Conservation (phyloP, 2,329 filamentous ascomycete genomes). For the Pseudogymnoascus sp. region DNA sequence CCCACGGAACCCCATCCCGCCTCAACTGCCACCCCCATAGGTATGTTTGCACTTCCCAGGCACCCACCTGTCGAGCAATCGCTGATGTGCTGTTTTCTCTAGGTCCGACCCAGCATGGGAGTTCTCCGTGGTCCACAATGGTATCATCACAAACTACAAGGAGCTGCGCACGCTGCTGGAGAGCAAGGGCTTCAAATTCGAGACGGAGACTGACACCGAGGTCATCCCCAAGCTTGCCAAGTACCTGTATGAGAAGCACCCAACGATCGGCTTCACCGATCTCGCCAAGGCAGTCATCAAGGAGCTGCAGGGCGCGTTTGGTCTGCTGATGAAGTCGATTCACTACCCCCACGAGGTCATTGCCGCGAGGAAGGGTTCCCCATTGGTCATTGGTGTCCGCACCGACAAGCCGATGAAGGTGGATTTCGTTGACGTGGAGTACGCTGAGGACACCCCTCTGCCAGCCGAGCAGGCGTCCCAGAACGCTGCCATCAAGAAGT, state of each 20-base stretch:
- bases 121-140: slow-evolving; percentile 97
- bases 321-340: slow-evolving; percentile 93
- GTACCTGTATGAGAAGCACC: slow-evolving; percentile 94
- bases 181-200: slow-evolving; percentile 94
- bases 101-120: slow-evolving; percentile 94
- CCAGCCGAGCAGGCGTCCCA: slow-evolving; percentile 92
- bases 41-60: slow-evolving; percentile 42
- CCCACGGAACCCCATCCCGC: slow-evolving; percentile 88
- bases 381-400: slow-evolving; percentile 92
- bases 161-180: slow-evolving; percentile 89
- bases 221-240: slow-evolving; percentile 98
- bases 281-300: slow-evolving; percentile 96
- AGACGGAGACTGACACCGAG: slow-evolving; percentile 98
- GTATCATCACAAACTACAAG: slow-evolving; percentile 99
- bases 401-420: slow-evolving; percentile 99
- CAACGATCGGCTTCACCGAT: slow-evolving; percentile 89
- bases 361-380: slow-evolving; percentile 95
- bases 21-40: slow-evolving; percentile 97
- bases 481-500: slow-evolving; percentile 94
- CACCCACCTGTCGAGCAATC: background rate
- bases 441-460: slow-evolving; percentile 68
- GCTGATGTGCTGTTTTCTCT: slow-evolving; percentile 10
- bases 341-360: slow-evolving; percentile 98
- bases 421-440: slow-evolving; percentile 98
- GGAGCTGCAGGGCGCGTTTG: slow-evolving; percentile 96